Conservation (phyloP, 192 early-diverging fungal genomes). For the Linnemannia zychae region DNA sequence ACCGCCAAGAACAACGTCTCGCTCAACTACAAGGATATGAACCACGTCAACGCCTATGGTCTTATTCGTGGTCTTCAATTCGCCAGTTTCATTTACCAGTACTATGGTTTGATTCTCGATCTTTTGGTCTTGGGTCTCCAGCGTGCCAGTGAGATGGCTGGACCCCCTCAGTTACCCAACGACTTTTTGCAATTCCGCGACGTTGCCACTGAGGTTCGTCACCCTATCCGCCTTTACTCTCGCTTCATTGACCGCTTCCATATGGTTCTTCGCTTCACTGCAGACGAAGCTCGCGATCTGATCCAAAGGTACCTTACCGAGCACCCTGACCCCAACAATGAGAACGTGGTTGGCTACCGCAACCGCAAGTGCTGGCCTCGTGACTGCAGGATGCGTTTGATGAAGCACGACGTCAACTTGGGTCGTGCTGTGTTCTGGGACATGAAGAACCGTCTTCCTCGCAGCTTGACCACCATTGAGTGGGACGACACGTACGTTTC, state of each 20-base stretch:
- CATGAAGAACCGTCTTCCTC: conserved; percentile 97
- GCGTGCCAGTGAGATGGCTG: conserved; percentile 97
- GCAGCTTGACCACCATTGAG: conserved; percentile 96
- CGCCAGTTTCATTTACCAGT: conserved; percentile 98
- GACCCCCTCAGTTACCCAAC: conserved; percentile 91
- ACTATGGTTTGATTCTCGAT: conserved; percentile 98
- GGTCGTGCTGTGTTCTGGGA: conserved; percentile 99
- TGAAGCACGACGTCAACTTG: conserved; percentile 98
- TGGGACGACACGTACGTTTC: conserved; percentile 98
- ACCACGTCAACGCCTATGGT: conserved; percentile 97
- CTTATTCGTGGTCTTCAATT: conserved; percentile 98
- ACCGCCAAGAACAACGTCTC: conserved; percentile 99
- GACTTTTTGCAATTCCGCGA: conserved; percentile 98
- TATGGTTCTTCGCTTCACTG: conserved; percentile 94
- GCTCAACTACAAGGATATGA: conserved; percentile 99
- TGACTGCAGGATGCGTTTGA: conserved; percentile 98
- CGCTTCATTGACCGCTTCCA: conserved; percentile 95
- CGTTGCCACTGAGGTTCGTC: conserved; percentile 90
- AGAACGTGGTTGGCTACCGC: conserved; percentile 98
- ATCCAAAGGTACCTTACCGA: conserved; percentile 98
- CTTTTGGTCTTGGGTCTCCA: conserved; percentile 94
- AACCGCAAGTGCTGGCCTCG: conserved; percentile 98
- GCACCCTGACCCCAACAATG: conserved; percentile 98
- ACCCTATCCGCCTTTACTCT: conserved; percentile 97
- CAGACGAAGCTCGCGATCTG: conserved; percentile 94